Conservation (phyloP, 805 yeast species). For the Candida nitratophila region DNA sequence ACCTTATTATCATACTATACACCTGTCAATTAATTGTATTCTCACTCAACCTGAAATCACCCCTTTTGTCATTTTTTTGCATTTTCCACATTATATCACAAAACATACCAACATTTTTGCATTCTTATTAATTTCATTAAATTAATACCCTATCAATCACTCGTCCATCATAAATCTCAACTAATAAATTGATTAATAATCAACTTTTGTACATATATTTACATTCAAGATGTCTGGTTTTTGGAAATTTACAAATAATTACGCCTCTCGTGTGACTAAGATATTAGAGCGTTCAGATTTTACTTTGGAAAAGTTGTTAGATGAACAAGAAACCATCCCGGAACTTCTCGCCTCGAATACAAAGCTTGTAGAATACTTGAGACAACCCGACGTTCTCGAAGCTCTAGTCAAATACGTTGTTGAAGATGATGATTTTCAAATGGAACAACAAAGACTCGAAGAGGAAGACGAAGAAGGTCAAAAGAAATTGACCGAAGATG, state of each 20-base stretch:
- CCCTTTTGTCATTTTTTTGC: too few relatives aligned
- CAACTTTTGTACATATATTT: background rate
- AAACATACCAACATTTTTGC: background rate
- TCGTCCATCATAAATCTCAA: too few relatives aligned
- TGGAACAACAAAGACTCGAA: constrained; percentile 13
- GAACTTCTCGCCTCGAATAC: constrained; percentile 68
- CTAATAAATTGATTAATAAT: background rate
- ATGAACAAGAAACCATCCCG: constrained; percentile 68
- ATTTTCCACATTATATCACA: background rate
- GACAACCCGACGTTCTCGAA: constrained; percentile 68
- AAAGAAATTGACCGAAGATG: background rate
- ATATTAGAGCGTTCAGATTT: constrained; percentile 42
- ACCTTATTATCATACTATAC: too few relatives aligned
- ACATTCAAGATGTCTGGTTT: constrained; percentile 25
- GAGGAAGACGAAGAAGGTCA: background rate
- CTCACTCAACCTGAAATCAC: too few relatives aligned
- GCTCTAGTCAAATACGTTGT: constrained; percentile 64
- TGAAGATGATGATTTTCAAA: constrained; percentile 37
- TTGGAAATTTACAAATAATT: constrained; percentile 40
- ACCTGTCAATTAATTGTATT: too few relatives aligned
- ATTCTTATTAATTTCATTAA: background rate
- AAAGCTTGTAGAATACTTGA: constrained; percentile 68
- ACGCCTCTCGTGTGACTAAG: constrained; percentile 49
- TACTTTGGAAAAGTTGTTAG: constrained; percentile 52
- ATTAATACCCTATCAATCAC: background rate